Base-by-base conservation (phyloP, 2,329 filamentous ascomycete genomes). In the Ambrosiella xylebori region DNA sequence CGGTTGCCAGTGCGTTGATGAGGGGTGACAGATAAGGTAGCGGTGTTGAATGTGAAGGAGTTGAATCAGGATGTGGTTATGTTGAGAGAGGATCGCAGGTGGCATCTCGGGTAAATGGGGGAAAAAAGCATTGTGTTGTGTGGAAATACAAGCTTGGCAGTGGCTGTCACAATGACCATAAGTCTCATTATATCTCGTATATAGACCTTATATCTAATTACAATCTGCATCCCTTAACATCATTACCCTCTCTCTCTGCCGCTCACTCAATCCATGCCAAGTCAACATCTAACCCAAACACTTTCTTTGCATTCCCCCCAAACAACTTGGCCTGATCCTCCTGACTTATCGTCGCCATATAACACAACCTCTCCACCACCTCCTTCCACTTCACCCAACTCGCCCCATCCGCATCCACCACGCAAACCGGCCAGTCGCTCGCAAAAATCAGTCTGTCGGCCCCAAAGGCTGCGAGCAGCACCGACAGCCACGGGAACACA, bases 351-450 rank as follows among this genome's bases (percentile, higher is more conserved):
- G 74, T 74, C 0, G 78, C 79, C 74, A 84, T 76, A 69, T 76
- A 74, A 63, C 89, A 78, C 64, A 87, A 74, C 62, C 73, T 73
- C 62, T 84, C 79, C 15, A 95, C 85, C 1, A 93, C 74, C 17
- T 74, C 74, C 62, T 74, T 79, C 90, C 90, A 96, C 64, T 84
- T 79, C 40, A 72, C 71, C 88, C 89, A 95, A 38, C 86, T 82
- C 19, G 73, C 70, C 53, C 76, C 72, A 47, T 74, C 74, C 0
- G 64, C 57, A 63, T 68, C 65, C 35, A 57, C 72, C 62, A 88
- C 90, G 71, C 88, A 95, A 0, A 96, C 84, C 1, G 91, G 90
- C 91, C 91, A 97, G 69, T 96, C 89, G 63, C 85, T 90, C 27
- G 85, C 90, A 69, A 93, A 96, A 84, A 97, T 89, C 66, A 93